Conservation (phyloP, 805 yeast genomes). For the Ogataea neopini region DNA sequence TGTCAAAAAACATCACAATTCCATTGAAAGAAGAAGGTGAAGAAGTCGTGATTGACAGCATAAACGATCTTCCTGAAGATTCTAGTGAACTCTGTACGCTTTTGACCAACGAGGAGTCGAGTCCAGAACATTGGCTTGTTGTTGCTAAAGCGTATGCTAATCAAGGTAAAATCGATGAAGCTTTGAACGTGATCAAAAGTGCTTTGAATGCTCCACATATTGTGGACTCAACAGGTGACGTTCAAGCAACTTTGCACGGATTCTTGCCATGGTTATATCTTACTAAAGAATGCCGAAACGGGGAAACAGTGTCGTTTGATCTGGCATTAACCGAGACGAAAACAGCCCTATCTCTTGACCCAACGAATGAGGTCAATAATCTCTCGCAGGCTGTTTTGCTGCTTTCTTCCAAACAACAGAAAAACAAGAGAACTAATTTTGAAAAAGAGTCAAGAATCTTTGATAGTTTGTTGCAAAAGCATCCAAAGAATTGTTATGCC, state of each 20-base stretch:
- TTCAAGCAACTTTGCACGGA: slow-evolving; percentile 54
- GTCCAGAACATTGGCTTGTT: slow-evolving; percentile 77
- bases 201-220: slow-evolving; percentile 48
- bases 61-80: slow-evolving; percentile 85
- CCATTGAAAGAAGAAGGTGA: slow-evolving; percentile 79
- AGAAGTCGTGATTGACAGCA: slow-evolving; percentile 80
- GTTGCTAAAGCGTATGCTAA: slow-evolving; percentile 80
- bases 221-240: slow-evolving; percentile 40
- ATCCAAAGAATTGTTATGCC: slow-evolving; percentile 70
- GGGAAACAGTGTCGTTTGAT: slow-evolving; percentile 26
- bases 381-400: slow-evolving; percentile 67
- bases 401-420: slow-evolving; percentile 66
- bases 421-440: slow-evolving; percentile 56
- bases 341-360: slow-evolving; percentile 48
- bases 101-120: slow-evolving; percentile 78
- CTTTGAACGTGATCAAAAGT: slow-evolving; percentile 59
- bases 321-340: slow-evolving; percentile 37
- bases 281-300: slow-evolving; percentile 38
- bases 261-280: slow-evolving; percentile 76
- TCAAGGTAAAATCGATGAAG: slow-evolving; percentile 57
- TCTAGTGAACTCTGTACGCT: slow-evolving; percentile 79
- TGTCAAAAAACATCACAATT: slow-evolving; percentile 41
- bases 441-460: slow-evolving; percentile 72
- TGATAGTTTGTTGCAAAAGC: slow-evolving; percentile 56
- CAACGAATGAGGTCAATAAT: slow-evolving; percentile 48